A percentile compares a stretch with the other conserved stretches of the same genome.
Evolutionary conservation across 1,284 basidiomycete genomes (phyloP).

Genomic region (Malassezia vespertilionis): DNA sequence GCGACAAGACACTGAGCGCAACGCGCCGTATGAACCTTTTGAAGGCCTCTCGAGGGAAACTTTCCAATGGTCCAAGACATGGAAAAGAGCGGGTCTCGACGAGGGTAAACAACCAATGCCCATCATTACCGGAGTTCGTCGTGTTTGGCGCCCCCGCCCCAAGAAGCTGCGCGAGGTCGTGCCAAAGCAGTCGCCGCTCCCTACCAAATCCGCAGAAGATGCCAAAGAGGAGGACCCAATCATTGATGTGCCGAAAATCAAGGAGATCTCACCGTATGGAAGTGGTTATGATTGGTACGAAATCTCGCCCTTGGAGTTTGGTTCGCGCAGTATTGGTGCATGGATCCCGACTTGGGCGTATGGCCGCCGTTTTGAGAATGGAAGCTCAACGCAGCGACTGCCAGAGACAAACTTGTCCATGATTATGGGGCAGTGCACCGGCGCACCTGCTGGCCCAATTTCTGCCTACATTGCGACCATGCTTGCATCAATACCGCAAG

Average conservation of each 20-base stretch:
- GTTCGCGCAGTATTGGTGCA: constrained; percentile 41
- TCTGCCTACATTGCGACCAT: constrained; percentile 41
- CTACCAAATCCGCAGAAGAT: background rate
- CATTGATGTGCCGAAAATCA: background rate
- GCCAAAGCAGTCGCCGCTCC: no score
- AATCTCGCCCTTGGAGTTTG: constrained; percentile 44
- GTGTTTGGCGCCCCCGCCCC: constrained; percentile 14
- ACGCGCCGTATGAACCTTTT: constrained; percentile 15
- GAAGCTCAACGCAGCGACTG: constrained; percentile 24
- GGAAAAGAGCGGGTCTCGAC: constrained; percentile 23
- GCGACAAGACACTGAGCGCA: no score
- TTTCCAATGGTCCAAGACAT: constrained; percentile 40
- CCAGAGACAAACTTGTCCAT: constrained; percentile 37
- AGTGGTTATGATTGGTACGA: constrained; percentile 45
- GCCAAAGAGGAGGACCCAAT: background rate
- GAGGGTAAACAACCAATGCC: constrained; percentile 29
- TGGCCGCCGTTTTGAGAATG: constrained; percentile 39
- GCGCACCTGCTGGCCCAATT: constrained; percentile 43
- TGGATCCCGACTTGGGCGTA: constrained; percentile 48
- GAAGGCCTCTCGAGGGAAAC: constrained; percentile 32
- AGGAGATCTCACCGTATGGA: background rate
- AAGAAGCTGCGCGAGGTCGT: background rate
- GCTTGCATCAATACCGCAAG: constrained; percentile 34
- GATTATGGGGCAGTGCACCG: constrained; percentile 45
- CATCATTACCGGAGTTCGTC: constrained; percentile 37